These are phyloP conservation scores for Karstenula rhodostoma DNA, from an alignment of 2,329 filamentous ascomycete species.

Conservation along the genomic window DNA sequence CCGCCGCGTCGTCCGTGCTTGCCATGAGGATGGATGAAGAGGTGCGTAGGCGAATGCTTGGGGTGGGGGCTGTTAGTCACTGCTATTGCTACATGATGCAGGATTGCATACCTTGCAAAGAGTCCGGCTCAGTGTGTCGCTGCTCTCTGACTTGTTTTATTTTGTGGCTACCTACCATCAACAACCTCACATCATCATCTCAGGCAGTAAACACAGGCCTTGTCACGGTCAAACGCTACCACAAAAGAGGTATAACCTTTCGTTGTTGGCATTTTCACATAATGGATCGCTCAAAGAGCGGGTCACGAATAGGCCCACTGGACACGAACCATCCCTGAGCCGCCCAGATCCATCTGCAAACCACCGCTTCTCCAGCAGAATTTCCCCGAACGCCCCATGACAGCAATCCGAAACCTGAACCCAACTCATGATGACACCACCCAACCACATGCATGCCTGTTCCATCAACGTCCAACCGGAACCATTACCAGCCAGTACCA, in stretches of 20 bases:
- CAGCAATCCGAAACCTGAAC: conserved; percentile 17
- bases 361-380: conserved; percentile 14
- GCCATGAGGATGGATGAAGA: no score
- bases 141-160: no score
- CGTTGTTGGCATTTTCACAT: not conserved
- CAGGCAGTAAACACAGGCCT: no score
- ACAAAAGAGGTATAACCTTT: not conserved
- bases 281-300: not conserved
- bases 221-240: not conserved
- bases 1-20: not conserved
- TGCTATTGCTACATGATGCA: not conserved
- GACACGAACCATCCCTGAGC: conserved; percentile 2
- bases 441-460: not conserved
- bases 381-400: conserved; percentile 12
- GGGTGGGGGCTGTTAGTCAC: not conserved
- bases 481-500: not conserved
- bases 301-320: not conserved
- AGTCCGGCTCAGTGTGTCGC: no score
- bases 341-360: conserved; percentile 12
- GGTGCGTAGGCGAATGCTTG: not conserved
- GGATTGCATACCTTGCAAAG: no score
- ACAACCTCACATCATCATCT: no score
- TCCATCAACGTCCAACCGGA: not conserved
- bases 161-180: no score
- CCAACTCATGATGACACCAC: conserved; percentile 3